Base-by-base conservation (phyloP, 163 green algal genomes). In the Scenedesmus sp. region DNA sequence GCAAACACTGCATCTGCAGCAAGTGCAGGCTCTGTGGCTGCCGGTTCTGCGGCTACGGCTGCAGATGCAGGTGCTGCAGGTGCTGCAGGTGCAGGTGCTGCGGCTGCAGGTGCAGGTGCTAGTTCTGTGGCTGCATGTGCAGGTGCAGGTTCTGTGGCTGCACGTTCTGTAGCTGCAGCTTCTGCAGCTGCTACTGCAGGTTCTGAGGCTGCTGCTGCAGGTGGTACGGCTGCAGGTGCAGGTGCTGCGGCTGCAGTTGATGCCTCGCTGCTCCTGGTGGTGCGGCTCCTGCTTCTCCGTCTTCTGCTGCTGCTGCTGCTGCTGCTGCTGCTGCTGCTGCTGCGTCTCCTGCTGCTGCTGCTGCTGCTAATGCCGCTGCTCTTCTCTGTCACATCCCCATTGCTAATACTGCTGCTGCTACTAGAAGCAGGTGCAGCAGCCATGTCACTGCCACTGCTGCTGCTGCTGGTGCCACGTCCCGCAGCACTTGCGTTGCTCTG, bases 171-270 rank as follows among this genome's bases (percentile, higher is more conserved):
- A 34, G 15, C 62, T 88, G 52, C 86, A 60, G 60, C 86, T 46
- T 76, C 62, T 88, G 82, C 34, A 7, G 26, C 23, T 92, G 59
- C 57, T 86, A 73, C 76, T 91, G 70, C 13, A 77, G 46, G n/a
- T 91, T 70, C 26, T 87, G 74, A 8, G 77, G 77, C 34, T 57
- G 59, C 15, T 85, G 34, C 34, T 74, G 60, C 13, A 77, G 89
- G 55, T 67, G 66, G 5, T 66, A 82, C 70, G 66, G 89, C 66
- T 6, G 9, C 67, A 10, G 2, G 34, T 74, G 60, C 13, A 77
- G 89, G 55, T 67, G 66, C 26, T 66, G 90, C 70, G 66, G 89
- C 66, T 6, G 9, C 67, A 10, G 2, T 76, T 9, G 20, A 70
- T 57, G 0, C 2, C 1, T 76, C 81, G 70, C 74, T 57, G 82